Evolutionary conservation across 2,329 filamentous ascomycete species (phyloP), one percentile per base, ranked within the genome.

Genomic region (Tolypocladium ovalisporum): DNA sequence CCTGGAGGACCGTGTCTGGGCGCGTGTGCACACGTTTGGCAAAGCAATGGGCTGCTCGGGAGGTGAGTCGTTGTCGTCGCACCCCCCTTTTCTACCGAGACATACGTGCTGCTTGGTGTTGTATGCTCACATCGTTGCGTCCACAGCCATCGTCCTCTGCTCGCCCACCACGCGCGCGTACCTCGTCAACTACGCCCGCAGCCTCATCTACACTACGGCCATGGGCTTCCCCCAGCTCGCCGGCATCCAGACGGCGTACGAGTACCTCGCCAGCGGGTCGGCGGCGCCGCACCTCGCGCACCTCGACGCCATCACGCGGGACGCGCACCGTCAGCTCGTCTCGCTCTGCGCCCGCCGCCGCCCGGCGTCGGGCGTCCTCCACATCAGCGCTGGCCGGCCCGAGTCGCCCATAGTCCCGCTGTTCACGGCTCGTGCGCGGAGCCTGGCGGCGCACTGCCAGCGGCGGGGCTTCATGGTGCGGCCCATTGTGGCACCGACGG

Each of bases 121-220:
- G n/a, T n/a, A 13, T 10, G 0, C 47, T 36, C 60, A 63, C 29
- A 39, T 17, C 19, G 19, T 19, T 63, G 36, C 1, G 9, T 2
- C 10, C 17, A n/a, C 35, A 68, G 68, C 69, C 27, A 85, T 85
- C 24, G 73, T 90, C 1, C 74, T 90, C 0, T 88, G 85, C 65
- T 82, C 83, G 1, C 68, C 77, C 0, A 70, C 79, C 1, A 80
- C 83, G 0, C 75, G 85, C 29, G 71, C 81, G 1, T 90, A 89
- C 61, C 75, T 90, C 55, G 80, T 90, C 69, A 90, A 91, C 65
- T 90, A 90, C 65, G 86, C 87, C 0, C 81, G 87, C n/a, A 84
- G 81, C 1, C 71, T 90, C 47, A 89, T 90, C 56, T 91, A 89
- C 68, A 89, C 87, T 0, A 90, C 87, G 0, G 85, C 86, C 35